phyloP scores from a whole-genome alignment of 495 filamentous ascomycete species.

The Cairneyella variabilis region DNA sequence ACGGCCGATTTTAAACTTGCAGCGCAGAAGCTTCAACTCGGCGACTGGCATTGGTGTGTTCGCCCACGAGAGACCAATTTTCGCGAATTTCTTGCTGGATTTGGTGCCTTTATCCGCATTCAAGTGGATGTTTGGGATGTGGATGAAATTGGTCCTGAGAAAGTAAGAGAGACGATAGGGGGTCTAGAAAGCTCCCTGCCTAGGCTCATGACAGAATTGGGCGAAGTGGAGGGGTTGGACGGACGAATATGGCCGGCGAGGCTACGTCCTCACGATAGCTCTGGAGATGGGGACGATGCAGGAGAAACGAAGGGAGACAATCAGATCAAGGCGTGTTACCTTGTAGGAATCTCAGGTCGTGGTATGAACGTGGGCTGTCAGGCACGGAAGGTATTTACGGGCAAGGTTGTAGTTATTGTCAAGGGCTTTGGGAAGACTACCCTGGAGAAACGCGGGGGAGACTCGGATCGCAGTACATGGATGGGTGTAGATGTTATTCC shows the following conservation, averaged over 20 bases:
- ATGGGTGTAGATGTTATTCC: no score
- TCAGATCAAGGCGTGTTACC: slow-evolving; percentile 43
- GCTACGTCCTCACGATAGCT: slow-evolving; percentile 32
- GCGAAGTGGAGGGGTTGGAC: slow-evolving; percentile 26
- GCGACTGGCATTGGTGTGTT: slow-evolving; percentile 47
- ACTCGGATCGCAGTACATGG: no score
- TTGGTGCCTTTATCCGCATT: slow-evolving; percentile 43
- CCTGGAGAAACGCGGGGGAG: no score
- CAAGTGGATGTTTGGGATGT: slow-evolving; percentile 42
- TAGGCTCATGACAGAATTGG: slow-evolving; percentile 5
- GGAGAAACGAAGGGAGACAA: slow-evolving; percentile 14
- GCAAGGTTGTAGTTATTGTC: no score
- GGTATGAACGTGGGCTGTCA: slow-evolving; percentile 22
- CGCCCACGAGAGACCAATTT: slow-evolving; percentile 41
- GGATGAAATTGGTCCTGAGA: slow-evolving; percentile 36
- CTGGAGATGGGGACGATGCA: no score
- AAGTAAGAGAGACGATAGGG: slow-evolving; percentile 30
- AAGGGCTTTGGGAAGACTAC: no score
- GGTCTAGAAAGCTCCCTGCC: slow-evolving; percentile 51
- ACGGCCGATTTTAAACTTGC: slow-evolving; percentile 46
- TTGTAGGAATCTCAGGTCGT: slow-evolving; percentile 48
- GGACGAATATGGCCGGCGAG: slow-evolving; percentile 55
- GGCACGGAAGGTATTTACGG: slow-evolving; percentile 29
- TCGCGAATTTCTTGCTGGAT: slow-evolving; percentile 42
- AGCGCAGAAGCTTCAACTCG: slow-evolving; percentile 27